Conservation (phyloP, 2,329 filamentous ascomycete genomes). For the Bimuria novae-zelandiae region DNA sequence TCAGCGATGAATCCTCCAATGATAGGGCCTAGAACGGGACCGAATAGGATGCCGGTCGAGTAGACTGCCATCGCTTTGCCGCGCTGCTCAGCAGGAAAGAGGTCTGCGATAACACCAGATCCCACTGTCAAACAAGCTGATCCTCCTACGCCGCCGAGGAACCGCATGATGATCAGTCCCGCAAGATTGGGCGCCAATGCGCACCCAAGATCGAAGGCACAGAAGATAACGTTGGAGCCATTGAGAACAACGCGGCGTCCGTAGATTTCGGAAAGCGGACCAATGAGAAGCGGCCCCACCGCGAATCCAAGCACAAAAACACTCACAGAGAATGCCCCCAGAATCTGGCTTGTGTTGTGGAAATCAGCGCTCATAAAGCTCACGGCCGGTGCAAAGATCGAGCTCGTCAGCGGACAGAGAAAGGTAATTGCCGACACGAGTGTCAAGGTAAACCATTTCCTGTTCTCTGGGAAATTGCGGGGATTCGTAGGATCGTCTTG, state of each 20-base stretch:
- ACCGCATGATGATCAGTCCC: conserved; percentile 43
- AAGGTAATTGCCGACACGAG: conserved; percentile 40
- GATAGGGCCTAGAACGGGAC: conserved; percentile 27
- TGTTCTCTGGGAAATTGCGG: conserved; percentile 34
- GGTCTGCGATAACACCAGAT: conserved; percentile 40
- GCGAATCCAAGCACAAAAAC: conserved; percentile 45
- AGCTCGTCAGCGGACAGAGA: conserved; percentile 41
- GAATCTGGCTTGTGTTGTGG: conserved; percentile 35
- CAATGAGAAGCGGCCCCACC: conserved; percentile 38
- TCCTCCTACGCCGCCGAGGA: conserved; percentile 37
- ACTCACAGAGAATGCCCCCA: conserved; percentile 39
- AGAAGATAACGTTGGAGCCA: conserved; percentile 54
- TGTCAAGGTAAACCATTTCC: conserved; percentile 35
- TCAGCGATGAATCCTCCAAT: conserved; percentile 40
- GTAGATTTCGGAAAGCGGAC: conserved; percentile 43
- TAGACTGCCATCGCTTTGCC: conserved; percentile 40
- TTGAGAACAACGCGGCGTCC: conserved; percentile 40
- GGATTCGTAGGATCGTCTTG: conserved; percentile 41
- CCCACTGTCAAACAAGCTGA: conserved; percentile 43
- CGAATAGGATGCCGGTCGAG: conserved; percentile 37
- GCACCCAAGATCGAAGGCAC: conserved; percentile 55
- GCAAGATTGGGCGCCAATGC: conserved; percentile 41
- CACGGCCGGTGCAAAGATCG: conserved; percentile 43
- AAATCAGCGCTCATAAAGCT: conserved; percentile 38
- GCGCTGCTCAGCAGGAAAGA: conserved; percentile 39